These are phyloP conservation scores for Pythium brassicae DNA, from an alignment of 352 stramenopile species.

Conservation along the genomic window DNA sequence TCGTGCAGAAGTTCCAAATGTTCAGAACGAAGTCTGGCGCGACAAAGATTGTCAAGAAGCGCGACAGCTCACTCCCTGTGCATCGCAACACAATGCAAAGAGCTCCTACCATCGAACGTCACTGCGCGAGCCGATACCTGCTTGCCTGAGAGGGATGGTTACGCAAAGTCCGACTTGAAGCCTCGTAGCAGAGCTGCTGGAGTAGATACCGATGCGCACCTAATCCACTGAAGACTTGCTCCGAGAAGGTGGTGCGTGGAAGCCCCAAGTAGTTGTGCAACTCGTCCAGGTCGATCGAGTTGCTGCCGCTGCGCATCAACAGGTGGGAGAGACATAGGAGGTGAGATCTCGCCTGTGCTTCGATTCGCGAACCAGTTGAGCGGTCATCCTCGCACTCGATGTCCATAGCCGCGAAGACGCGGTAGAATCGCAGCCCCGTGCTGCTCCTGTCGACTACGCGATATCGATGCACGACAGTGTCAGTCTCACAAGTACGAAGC, in stretches of 20 bases:
- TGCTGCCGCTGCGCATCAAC: slow-evolving; percentile 23
- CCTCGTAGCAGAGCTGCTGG: too few species aligned
- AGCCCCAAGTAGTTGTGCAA: slow-evolving; percentile 39
- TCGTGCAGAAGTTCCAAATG: slow-evolving; percentile 61
- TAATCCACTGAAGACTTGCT: slow-evolving; percentile 51
- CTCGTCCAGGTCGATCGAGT: slow-evolving; percentile 53
- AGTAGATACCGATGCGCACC: slow-evolving; percentile 13
- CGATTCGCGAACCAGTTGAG: not conserved
- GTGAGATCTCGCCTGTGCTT: not conserved
- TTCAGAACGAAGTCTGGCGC: slow-evolving; percentile 48
- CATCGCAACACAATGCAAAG: not conserved
- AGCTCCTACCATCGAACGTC: slow-evolving; percentile 31
- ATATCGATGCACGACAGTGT: not conserved
- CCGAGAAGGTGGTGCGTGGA: slow-evolving; percentile 33
- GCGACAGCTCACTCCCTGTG: too few species aligned
- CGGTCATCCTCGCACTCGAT: slow-evolving; percentile 23
- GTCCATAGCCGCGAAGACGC: slow-evolving; percentile 45
- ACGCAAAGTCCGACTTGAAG: too few species aligned
- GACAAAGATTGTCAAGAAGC: not conserved
- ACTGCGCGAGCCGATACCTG: slow-evolving; percentile 31
- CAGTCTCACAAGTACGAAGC: too few species aligned
- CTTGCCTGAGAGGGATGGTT: slow-evolving; percentile 19
- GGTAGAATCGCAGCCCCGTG: slow-evolving; percentile 35
- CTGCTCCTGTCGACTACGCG: slow-evolving; percentile 34
- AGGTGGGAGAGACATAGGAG: not conserved